These are phyloP conservation scores for Neonectria ditissima DNA, from an alignment of 2,329 filamentous ascomycete species.

Conservation along the genomic window DNA sequence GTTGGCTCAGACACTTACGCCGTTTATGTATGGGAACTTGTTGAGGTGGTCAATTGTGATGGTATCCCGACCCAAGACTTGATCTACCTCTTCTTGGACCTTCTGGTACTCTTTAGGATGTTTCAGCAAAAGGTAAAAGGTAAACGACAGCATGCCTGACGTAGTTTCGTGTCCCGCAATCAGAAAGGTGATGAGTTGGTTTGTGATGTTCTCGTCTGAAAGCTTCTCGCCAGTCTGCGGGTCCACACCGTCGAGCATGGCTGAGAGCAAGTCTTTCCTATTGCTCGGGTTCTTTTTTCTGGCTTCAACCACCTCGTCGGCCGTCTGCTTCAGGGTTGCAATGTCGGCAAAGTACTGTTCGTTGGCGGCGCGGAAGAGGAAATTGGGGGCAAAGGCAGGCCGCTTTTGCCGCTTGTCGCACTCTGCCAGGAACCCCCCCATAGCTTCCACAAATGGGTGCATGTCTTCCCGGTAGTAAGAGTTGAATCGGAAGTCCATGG, in stretches of 20 bases:
- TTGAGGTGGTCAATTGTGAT: slow-evolving; percentile 71
- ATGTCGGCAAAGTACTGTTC: slow-evolving; percentile 68
- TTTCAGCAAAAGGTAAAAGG: slow-evolving; percentile 73
- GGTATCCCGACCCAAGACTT: slow-evolving; percentile 68
- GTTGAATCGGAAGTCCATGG: slow-evolving; percentile 81
- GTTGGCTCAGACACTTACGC: slow-evolving; percentile 44
- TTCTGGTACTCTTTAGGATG: slow-evolving; percentile 69
- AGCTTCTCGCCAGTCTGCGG: slow-evolving; percentile 75
- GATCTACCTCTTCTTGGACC: slow-evolving; percentile 76
- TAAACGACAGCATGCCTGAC: slow-evolving; percentile 73
- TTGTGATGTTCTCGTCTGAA: slow-evolving; percentile 70
- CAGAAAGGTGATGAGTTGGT: slow-evolving; percentile 80
- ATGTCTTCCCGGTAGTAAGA: slow-evolving; percentile 76
- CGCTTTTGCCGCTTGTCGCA: slow-evolving; percentile 61
- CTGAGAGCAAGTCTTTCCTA: slow-evolving; percentile 75
- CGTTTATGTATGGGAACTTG: slow-evolving; percentile 74
- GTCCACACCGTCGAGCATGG: slow-evolving; percentile 77
- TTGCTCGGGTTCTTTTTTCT: slow-evolving; percentile 66
- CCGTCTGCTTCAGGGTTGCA: slow-evolving; percentile 64
- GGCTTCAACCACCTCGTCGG: slow-evolving; percentile 70
- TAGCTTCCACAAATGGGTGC: slow-evolving; percentile 77
- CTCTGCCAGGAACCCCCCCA: slow-evolving; percentile 72
- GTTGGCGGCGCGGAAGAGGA: slow-evolving; percentile 62
- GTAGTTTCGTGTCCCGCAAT: slow-evolving; percentile 81
- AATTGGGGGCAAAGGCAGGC: slow-evolving; percentile 58